phyloP scores from a whole-genome alignment of 371 early-diverging fungal genomes.

The Rhizopus stolonifer region DNA sequence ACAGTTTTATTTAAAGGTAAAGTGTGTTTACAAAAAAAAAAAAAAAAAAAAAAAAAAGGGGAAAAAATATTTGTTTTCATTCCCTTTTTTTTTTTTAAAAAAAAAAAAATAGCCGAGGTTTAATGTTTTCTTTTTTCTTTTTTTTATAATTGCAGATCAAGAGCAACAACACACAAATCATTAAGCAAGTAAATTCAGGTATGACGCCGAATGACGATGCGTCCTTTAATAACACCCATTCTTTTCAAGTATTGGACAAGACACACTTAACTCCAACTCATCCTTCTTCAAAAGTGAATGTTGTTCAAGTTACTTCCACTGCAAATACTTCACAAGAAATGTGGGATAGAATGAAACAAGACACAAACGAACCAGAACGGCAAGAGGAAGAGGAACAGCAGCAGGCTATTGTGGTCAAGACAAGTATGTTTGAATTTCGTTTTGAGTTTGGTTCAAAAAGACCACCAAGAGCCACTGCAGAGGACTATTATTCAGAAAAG shows the following conservation, averaged over 20 bases:
- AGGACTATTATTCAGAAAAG: background rate
- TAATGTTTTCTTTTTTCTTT: too few relatives aligned
- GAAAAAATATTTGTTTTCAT: too few relatives aligned
- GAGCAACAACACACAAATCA: background rate
- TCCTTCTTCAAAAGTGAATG: slow-evolving; percentile 30
- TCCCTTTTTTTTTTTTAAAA: too few relatives aligned
- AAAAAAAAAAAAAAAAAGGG: too few relatives aligned
- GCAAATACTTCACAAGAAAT: slow-evolving; percentile 22
- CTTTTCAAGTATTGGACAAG: slow-evolving; percentile 21
- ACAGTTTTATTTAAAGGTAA: too few relatives aligned
- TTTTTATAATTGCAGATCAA: too few relatives aligned
- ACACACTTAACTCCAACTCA: slow-evolving; percentile 9
- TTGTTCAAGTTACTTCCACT: slow-evolving; percentile 28
- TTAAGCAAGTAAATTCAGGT: slow-evolving; percentile 27
- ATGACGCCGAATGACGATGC: background rate
- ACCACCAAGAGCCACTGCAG: slow-evolving; percentile 13
- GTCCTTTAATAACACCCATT: slow-evolving; percentile 4
- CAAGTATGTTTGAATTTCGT: slow-evolving; percentile 23
- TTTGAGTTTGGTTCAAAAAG: slow-evolving; percentile 32
- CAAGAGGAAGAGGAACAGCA: slow-evolving; percentile 6
- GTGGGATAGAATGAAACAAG: slow-evolving; percentile 32
- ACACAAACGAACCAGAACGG: slow-evolving; percentile 8
- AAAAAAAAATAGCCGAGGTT: too few relatives aligned
- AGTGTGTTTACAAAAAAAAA: too few relatives aligned
- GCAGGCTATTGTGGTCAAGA: slow-evolving; percentile 6